A percentile compares a stretch with the other conserved stretches of the same genome.
phyloP scores from a whole-genome alignment of 2,329 filamentous ascomycete species.

The Raffaelea deltoideospora region DNA sequence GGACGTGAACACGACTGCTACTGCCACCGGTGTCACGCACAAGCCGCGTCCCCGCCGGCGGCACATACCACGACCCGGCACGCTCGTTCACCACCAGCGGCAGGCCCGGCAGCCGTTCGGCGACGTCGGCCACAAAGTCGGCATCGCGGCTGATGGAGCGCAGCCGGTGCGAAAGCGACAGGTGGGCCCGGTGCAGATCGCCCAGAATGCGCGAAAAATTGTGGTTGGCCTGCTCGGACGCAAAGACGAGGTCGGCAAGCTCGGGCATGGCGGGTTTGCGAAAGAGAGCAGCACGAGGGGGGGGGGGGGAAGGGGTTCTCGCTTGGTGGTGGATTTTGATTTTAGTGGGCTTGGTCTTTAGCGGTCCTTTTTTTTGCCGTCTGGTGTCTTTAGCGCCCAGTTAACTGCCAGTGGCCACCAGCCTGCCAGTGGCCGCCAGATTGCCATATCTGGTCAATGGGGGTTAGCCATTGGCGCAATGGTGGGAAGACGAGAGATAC shows the following conservation, averaged over 20 bases:
- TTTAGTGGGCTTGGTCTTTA: too few relatives aligned
- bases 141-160: constrained; percentile 65
- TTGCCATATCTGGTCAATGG: too few relatives aligned
- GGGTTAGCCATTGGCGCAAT: too few relatives aligned
- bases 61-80: constrained; percentile 92
- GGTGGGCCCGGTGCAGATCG: constrained; percentile 59
- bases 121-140: constrained; percentile 52
- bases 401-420: too few relatives aligned
- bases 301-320: too few relatives aligned
- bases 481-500: too few relatives aligned
- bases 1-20: not conserved
- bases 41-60: constrained; percentile 22
- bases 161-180: constrained; percentile 71
- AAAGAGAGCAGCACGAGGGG: too few relatives aligned
- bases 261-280: constrained; percentile 11
- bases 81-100: constrained; percentile 85
- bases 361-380: too few relatives aligned
- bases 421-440: too few relatives aligned
- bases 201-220: constrained; percentile 56
- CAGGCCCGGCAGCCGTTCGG: constrained; percentile 25
- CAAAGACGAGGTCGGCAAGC: constrained; percentile 28
- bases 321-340: too few relatives aligned
- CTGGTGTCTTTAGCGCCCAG: too few relatives aligned
- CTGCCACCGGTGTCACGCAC: too few relatives aligned
- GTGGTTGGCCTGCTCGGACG: constrained; percentile 34